Percentiles rank a stretch among this genome's conserved stretches.
Evolutionary conservation across 345 rosid species (phyloP).

Genomic region (Cardiospermum halicacabum): DNA sequence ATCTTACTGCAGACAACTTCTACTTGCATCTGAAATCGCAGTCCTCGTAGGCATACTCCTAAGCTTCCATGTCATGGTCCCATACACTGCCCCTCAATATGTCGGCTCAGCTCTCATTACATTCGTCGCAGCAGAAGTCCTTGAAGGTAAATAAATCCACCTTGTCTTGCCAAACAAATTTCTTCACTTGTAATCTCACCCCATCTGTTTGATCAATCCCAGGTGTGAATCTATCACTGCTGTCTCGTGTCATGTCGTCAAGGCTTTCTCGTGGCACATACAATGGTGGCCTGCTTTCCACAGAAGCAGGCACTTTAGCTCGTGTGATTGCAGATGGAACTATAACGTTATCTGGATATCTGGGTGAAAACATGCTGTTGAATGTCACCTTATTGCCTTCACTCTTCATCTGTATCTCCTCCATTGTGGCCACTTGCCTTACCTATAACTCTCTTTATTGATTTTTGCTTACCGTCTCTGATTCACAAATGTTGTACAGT

Average conservation of each 20-base stretch:
- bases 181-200: too few species aligned
- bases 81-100: conserved; percentile 49
- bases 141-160: conserved; percentile 36
- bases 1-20: conserved; percentile 57
- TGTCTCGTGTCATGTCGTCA: conserved; percentile 55
- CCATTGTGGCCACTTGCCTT: conserved; percentile 47
- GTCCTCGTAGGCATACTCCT: conserved; percentile 45
- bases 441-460: conserved; percentile 50
- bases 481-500: conserved; percentile 5
- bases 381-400: conserved; percentile 49
- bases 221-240: conserved; percentile 56
- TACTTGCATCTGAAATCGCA: conserved; percentile 62
- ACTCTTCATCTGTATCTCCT: conserved; percentile 39
- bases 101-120: conserved; percentile 43
- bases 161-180: not conserved
- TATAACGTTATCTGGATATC: conserved; percentile 43
- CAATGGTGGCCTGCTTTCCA: conserved; percentile 56
- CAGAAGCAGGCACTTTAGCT: conserved; percentile 59
- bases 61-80: conserved; percentile 41
- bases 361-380: conserved; percentile 38
- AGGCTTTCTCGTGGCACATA: conserved; percentile 55
- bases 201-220: conserved; percentile 2
- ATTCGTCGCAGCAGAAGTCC: conserved; percentile 55
- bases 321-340: conserved; percentile 63
- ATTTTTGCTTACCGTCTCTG: conserved; percentile 4